Evolutionary conservation across 352 stramenopile species (phyloP).

Genomic region (Phytophthora lateralis): DNA sequence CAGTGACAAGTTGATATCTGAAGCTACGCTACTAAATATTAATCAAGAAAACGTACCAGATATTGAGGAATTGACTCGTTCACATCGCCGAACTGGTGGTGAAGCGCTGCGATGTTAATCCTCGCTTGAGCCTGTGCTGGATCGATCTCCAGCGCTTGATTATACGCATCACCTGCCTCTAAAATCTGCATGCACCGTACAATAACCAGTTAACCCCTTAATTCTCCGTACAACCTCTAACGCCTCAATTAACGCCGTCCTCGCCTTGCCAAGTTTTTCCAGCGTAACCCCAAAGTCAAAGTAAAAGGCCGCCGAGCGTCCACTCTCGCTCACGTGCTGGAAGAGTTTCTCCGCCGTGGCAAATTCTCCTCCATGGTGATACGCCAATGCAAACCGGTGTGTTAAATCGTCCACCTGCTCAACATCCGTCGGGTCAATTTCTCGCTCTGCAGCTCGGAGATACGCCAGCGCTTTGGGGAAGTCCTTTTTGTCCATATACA

Average conservation of each 20-base stretch:
- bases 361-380: conserved; percentile 41
- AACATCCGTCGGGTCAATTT: conserved; percentile 6
- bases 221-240: not conserved
- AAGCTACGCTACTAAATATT: not conserved
- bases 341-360: conserved; percentile 38
- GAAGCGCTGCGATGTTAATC: conserved; percentile 71
- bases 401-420: conserved; percentile 7
- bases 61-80: conserved; percentile 60
- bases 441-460: conserved; percentile 20
- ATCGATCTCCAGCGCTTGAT: conserved; percentile 41
- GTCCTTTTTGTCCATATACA: conserved; percentile 38
- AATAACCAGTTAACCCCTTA: conserved; percentile 8
- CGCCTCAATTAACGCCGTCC: conserved; percentile 1
- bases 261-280: conserved; percentile 49
- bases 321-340: conserved; percentile 16
- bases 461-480: conserved; percentile 25
- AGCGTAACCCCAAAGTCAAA: conserved; percentile 65
- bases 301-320: conserved; percentile 40
- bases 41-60: conserved; percentile 24
- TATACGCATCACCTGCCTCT: conserved; percentile 50
- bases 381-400: conserved; percentile 46
- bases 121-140: conserved; percentile 41
- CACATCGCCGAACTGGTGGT: conserved; percentile 66
- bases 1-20: conserved; percentile 6
- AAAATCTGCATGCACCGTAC: conserved; percentile 37